Percentiles rank a stretch among this genome's conserved stretches.
Conservation (phyloP, 2,329 filamentous ascomycete genomes). For the Colletotrichum sp. region DNA sequence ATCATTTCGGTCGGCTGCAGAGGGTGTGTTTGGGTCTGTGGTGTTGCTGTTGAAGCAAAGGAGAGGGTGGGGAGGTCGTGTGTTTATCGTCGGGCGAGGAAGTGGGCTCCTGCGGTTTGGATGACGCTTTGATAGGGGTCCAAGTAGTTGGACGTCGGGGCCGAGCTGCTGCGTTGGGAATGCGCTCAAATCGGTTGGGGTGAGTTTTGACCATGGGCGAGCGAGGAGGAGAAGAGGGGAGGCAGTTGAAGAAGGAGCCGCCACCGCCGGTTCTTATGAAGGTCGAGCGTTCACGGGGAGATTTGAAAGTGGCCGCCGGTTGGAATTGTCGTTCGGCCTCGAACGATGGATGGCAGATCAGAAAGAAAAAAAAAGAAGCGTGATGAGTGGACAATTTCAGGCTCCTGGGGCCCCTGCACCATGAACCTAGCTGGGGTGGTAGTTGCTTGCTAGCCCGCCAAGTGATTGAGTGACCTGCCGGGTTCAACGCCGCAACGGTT, state of each 20-base stretch:
- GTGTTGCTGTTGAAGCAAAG: slow-evolving; percentile 10
- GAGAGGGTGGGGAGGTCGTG: neutral
- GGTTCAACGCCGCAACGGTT: neutral
- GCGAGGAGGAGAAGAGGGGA: neutral
- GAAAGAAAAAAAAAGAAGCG: slow-evolving; percentile 5
- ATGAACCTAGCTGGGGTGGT: neutral
- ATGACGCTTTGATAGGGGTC: neutral
- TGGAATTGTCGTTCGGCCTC: slow-evolving; percentile 13
- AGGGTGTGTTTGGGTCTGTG: neutral
- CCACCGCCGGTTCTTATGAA: neutral
- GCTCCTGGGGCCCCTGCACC: neutral
- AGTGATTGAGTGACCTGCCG: neutral
- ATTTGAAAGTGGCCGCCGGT: neutral
- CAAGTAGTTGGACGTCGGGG: neutral
- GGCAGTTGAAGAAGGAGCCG: neutral
- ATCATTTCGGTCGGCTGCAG: slow-evolving; percentile 25
- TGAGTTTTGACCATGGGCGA: neutral
- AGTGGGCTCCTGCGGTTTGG: neutral
- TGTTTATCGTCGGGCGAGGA: neutral
- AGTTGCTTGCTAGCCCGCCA: neutral
- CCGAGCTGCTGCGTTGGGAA: slow-evolving; percentile 2
- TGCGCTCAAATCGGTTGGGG: neutral
- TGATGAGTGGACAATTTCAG: slow-evolving; percentile 10
- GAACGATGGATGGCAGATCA: slow-evolving; percentile 10
- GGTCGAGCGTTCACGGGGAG: neutral